These are phyloP conservation scores for Trifolium fragiferum DNA, from an alignment of 306 rosid genomes.

Conservation along the genomic window DNA sequence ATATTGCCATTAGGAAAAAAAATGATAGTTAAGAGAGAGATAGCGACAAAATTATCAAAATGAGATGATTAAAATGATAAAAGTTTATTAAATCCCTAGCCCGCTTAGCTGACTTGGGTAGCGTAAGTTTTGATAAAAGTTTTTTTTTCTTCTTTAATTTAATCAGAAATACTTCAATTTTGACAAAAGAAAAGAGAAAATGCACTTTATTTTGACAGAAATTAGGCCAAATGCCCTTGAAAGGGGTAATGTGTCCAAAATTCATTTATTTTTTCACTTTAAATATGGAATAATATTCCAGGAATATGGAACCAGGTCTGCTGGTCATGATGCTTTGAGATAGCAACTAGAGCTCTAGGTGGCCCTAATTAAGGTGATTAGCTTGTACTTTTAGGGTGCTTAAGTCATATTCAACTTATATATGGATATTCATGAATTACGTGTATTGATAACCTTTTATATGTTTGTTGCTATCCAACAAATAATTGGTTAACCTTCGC, in stretches of 20 bases:
- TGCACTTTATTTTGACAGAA: neutral
- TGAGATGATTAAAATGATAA: too few species aligned
- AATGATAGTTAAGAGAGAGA: too few species aligned
- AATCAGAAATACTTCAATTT: neutral
- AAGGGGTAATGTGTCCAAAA: neutral
- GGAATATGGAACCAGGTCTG: neutral
- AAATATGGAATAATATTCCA: too few species aligned
- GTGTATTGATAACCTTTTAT: neutral
- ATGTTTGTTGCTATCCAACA: neutral
- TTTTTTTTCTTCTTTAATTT: neutral
- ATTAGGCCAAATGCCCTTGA: neutral
- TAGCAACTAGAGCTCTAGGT: neutral
- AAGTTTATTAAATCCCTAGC: too few species aligned
- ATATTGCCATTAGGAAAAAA: too few species aligned
- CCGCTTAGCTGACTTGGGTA: too few species aligned
- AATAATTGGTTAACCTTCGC: neutral
- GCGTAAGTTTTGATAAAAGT: neutral
- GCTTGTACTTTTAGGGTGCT: neutral
- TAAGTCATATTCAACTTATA: neutral
- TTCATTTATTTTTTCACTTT: too few species aligned
- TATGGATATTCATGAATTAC: slow-evolving; percentile 3
- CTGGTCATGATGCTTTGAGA: neutral
- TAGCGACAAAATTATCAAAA: too few species aligned
- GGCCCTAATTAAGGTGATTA: neutral
- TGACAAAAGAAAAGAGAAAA: neutral